Base-by-base conservation (phyloP, 805 yeast genomes). In the Candida hungchunana region DNA sequence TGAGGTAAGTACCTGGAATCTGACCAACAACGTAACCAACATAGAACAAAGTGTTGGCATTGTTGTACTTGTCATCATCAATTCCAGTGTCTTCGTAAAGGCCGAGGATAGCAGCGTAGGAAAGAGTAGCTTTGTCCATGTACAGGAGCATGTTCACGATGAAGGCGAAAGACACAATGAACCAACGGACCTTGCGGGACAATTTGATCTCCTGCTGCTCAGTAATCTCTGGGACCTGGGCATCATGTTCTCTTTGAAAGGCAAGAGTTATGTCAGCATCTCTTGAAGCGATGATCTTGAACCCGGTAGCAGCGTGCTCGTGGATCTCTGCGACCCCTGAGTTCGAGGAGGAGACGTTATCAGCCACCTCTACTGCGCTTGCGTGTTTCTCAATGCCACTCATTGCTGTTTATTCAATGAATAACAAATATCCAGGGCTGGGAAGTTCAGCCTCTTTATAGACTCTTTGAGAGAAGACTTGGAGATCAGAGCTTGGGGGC, bases 1-100 rank as follows among this genome's bases (percentile, higher is more conserved):
- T 58, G 17, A 71, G 55, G 32, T 62, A 56, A 32, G 66, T 51
- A 24, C 69, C 69, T 11, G 68, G 58, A 4, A 59, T 14, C 43
- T 73, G 76, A 4, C 76, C 78, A 15, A 68, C 54, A 7, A 66
- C 51, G 43, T 60, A 72, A 5, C 79, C 80, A 17, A 65, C 73
- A 46, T 73, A 73, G 46, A 73, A 74, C n/a, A 74, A 40, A 3
- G 79, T 69, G 42, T 72, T 71, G 13, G 71, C 59, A 37, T 71
- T 69, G 44, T 69, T 68, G 50, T 70, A 74, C 32, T 60, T 60
- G 33, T 62, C 46, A 44, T 67, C 68, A 18, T 58, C 56, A 18
- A 75, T 48, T 3, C 66, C 64, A 2, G 74, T 70, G 38, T 68
- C 75, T 7, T 58, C 64, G 54, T 62, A 71, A 18, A 75, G 53